phyloP scores from a whole-genome alignment of 345 rosid species.

The Cardiospermum halicacabum region DNA sequence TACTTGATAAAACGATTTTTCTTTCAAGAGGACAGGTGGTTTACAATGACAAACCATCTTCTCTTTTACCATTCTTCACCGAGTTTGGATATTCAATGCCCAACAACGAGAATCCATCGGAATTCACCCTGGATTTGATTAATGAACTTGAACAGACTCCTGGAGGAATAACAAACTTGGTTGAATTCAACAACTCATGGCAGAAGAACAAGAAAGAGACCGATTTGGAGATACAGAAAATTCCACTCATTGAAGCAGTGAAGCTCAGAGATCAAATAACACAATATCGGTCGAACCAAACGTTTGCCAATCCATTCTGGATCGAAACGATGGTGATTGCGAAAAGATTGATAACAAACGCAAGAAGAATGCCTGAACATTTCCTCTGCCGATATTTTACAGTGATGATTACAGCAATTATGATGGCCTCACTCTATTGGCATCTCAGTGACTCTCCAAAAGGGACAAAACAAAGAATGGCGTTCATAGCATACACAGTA shows the following conservation, averaged over 20 bases:
- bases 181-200: slow-evolving; percentile 3
- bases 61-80: slow-evolving; percentile 18
- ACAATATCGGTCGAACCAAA: slow-evolving; percentile 16
- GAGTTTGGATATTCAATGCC: slow-evolving; percentile 28
- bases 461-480: slow-evolving; percentile 40
- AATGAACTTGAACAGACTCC: slow-evolving; percentile 18
- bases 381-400: neutral
- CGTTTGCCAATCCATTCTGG: slow-evolving; percentile 29
- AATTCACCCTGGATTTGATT: slow-evolving; percentile 35
- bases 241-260: slow-evolving; percentile 12
- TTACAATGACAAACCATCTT: slow-evolving; percentile 17
- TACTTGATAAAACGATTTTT: slow-evolving; percentile 25
- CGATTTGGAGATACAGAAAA: neutral
- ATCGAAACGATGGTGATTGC: slow-evolving; percentile 25
- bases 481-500: slow-evolving; percentile 45
- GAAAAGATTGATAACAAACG: slow-evolving; percentile 24
- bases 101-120: slow-evolving; percentile 19
- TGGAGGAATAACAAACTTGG: neutral
- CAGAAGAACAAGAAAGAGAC: slow-evolving; percentile 5
- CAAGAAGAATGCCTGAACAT: slow-evolving; percentile 15
- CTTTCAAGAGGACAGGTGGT: slow-evolving; percentile 26
- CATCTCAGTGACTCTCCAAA: slow-evolving; percentile 24
- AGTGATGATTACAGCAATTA: slow-evolving; percentile 21
- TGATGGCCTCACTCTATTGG: slow-evolving; percentile 25
- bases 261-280: slow-evolving; percentile 4